Conservation (phyloP, 805 yeast species). For the Candida ficus region DNA sequence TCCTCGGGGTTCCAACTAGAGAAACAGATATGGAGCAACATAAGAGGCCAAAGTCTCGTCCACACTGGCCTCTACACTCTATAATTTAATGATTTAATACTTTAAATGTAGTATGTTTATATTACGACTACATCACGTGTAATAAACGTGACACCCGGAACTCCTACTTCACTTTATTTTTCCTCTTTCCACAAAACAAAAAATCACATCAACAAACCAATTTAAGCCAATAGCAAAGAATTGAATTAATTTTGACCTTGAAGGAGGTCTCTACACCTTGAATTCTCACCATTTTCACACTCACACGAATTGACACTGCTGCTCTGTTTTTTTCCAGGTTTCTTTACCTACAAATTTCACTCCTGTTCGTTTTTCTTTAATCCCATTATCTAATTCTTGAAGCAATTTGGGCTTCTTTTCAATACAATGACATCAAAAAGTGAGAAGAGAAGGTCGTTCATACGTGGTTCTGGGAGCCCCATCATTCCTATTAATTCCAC, state of each 20-base stretch:
- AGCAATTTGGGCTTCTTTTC: not conserved
- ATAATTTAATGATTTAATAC: too few relatives aligned
- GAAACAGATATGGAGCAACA: conserved; percentile 17
- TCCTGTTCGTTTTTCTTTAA: too few relatives aligned
- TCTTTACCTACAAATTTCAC: too few relatives aligned
- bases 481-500: conserved; percentile 24
- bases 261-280: too few relatives aligned
- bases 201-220: not conserved
- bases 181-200: not conserved
- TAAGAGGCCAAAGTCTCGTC: conserved; percentile 13
- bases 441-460: conserved; percentile 22
- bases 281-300: too few relatives aligned
- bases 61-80: conserved; percentile 19
- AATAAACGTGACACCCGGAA: not conserved
- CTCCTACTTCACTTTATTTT: not conserved
- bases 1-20: conserved; percentile 6
- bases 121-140: too few relatives aligned
- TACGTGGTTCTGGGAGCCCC: conserved; percentile 23
- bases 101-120: too few relatives aligned
- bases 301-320: too few relatives aligned
- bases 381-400: too few relatives aligned
- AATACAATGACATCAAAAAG: conserved; percentile 4
- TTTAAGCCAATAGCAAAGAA: not conserved
- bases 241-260: too few relatives aligned
- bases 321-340: too few relatives aligned